Evolutionary conservation across 2,329 filamentous ascomycete genomes (phyloP), one percentile per base, ranked within the genome.

Genomic region (Diaporthe sp.): DNA sequence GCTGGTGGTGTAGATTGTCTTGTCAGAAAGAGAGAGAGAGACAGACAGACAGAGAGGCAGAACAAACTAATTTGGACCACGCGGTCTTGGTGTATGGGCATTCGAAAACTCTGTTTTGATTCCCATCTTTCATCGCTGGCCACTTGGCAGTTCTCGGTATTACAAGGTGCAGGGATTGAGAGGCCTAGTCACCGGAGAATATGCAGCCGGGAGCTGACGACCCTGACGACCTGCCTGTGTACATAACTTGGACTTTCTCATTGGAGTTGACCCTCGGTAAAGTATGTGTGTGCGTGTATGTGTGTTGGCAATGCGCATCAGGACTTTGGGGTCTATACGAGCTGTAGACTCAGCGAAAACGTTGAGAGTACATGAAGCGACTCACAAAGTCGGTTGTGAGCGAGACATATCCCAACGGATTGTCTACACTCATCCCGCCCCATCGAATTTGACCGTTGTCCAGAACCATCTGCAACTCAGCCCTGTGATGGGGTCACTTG

Each of bases 101-200:
- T 28, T 19, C n/a, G 33, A 28, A 30, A 64, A 30, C 7, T 61
- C 35, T 25, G 67, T 30, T 7, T 25, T 58, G 40, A 3, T 33
- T 13, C 15, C 64, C 45, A 68, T 68, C 64, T 38, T 28, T n/a
- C 54, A 38, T 6, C 28, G 22, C 22, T 52, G 30, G 30, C 45
- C 64, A 68, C 64, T 50, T 40, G 64, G 33, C 30, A 40, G 15
- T 40, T 12, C 45, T 22, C 13, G 42, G 22, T 38, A 7, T 4
- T 47, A 50, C 60, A 47, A 25, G 60, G 25, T 47, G 40, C 60
- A 64, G 60, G 60, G 40, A 47, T 64, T 10, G 17, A 64, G 9
- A 30, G 19, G 2, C 2, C 60, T 40, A 45, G 40, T 33, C 30
- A 28, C 9, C 17, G 40, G 9, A 40, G n/a, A 28, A 42, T 25